Evolutionary conservation across 2,329 filamentous ascomycete species (phyloP), one percentile per base, ranked within the genome.

Genomic region (Herpotrichia juniperi): DNA sequence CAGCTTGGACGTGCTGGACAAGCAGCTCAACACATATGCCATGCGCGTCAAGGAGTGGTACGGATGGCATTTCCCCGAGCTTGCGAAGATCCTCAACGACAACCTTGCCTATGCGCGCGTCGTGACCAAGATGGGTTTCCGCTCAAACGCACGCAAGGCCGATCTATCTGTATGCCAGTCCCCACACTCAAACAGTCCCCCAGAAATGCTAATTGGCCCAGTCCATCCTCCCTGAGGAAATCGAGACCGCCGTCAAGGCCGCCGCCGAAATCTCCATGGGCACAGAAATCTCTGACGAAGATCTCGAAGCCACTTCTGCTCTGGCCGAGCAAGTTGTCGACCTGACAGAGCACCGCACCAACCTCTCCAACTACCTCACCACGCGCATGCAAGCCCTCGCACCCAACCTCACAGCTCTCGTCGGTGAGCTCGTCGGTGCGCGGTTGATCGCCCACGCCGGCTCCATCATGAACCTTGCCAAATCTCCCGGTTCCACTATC

Each of bases 31-130:
- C 81, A 94, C 91, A 66, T 97, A 97, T 73, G 93, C 94, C 60
- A 99, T 99, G 94, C 85, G 94, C 75, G 92, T 97, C 57, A 97
- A 97, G 86, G 94, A 99, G 78, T 99, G 94, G 94, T 99, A 99
- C 74, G 94, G 94, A 69, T 99, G 94, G 94, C 94, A 97, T 78
- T 99, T 97, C 81, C 94, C 94, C 34, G 94, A 99, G 81, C 87
- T 99, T 83, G 93, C 91, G 71, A 93, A 93, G 79, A 96, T 96
- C 71, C 83, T 97, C 71, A 74, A 73, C 56, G 94, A 99, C 83
- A 99, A 99, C 78, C 58, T 96, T 57, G 93, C 93, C 60, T 99
- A 96, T 74, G 87, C 93, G 54, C 88, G 88, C 62, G 87, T 99
- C 52, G 91, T 99, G 52, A 79, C 96, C 45, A 85, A 88, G 60